A percentile compares a stretch with the other conserved stretches of the same genome.
Evolutionary conservation across 2,329 filamentous ascomycete genomes (phyloP).

Genomic region (Emydomyces testavorans): DNA sequence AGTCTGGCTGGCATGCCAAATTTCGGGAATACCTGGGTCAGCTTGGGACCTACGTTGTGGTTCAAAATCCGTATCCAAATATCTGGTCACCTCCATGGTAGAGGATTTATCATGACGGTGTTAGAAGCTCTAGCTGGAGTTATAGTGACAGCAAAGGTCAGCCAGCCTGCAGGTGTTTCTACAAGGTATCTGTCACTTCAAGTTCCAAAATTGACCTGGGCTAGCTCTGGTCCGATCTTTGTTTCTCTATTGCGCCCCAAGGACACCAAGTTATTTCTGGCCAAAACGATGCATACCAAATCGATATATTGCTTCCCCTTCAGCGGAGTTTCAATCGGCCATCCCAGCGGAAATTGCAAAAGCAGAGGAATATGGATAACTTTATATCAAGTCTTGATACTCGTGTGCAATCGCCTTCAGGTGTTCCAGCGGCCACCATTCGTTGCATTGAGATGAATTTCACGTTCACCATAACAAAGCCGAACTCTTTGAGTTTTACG

Average conservation of each 20-base stretch:
- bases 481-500: too few relatives aligned
- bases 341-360: neutral
- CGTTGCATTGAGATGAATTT: conserved; percentile 12
- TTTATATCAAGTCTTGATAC: conserved; percentile 1
- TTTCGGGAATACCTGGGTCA: conserved; percentile 22
- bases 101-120: neutral
- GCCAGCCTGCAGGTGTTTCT: too few relatives aligned
- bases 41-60: conserved; percentile 18
- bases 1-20: neutral
- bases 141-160: conserved; percentile 22
- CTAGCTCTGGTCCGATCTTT: conserved; percentile 27
- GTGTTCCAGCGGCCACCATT: conserved; percentile 8
- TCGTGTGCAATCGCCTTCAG: conserved; percentile 12
- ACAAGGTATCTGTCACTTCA: neutral
- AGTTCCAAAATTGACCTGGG: neutral
- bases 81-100: conserved; percentile 1
- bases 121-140: conserved; percentile 17
- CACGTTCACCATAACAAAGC: neutral
- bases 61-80: conserved; percentile 21
- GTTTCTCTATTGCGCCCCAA: conserved; percentile 20
- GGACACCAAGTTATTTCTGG: conserved; percentile 12
- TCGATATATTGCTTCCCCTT: conserved; percentile 10
- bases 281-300: neutral
- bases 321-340: neutral
- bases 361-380: conserved; percentile 5